A percentile compares a stretch with the other conserved stretches of the same genome.
Conservation (phyloP, 129 eudicot genomes). For the Sambucus nigra region DNA sequence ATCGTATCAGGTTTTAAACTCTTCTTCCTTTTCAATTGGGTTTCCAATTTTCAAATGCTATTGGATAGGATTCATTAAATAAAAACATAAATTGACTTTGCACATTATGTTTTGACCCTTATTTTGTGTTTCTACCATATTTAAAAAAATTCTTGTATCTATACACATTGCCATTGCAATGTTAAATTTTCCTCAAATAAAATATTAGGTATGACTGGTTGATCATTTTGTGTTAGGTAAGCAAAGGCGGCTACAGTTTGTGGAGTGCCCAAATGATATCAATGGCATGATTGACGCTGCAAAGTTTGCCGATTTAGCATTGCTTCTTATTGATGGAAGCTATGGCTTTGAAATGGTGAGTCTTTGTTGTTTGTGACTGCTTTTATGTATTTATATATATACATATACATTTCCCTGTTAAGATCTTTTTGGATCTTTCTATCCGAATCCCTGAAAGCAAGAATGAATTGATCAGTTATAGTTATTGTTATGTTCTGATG, state of each 20-base stretch:
- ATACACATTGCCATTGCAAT: no score
- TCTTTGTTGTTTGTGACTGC: constrained; percentile 1
- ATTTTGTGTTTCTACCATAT: no score
- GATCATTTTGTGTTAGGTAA: constrained; percentile 38
- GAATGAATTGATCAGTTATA: not conserved
- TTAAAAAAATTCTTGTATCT: no score
- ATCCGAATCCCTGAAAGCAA: constrained; percentile 1
- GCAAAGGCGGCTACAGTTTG: constrained; percentile 78
- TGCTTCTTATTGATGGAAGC: constrained; percentile 88
- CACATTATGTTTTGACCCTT: no score
- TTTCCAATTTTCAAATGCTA: not conserved
- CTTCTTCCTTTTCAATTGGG: not conserved
- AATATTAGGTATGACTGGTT: not conserved
- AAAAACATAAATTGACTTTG: no score
- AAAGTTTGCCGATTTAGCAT: constrained; percentile 77
- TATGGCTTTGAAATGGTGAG: constrained; percentile 98
- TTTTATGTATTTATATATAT: not conserved
- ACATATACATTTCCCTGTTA: not conserved
- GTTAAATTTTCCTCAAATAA: no score
- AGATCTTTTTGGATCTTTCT: not conserved
- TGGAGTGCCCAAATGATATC: constrained; percentile 94
- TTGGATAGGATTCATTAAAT: not conserved
- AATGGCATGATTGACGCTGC: constrained; percentile 97
- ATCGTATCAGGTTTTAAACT: constrained; percentile 71
- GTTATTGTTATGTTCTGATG: not conserved